phyloP scores from a whole-genome alignment of 2,329 filamentous ascomycete genomes.

The Furcasterigmium sp. region DNA sequence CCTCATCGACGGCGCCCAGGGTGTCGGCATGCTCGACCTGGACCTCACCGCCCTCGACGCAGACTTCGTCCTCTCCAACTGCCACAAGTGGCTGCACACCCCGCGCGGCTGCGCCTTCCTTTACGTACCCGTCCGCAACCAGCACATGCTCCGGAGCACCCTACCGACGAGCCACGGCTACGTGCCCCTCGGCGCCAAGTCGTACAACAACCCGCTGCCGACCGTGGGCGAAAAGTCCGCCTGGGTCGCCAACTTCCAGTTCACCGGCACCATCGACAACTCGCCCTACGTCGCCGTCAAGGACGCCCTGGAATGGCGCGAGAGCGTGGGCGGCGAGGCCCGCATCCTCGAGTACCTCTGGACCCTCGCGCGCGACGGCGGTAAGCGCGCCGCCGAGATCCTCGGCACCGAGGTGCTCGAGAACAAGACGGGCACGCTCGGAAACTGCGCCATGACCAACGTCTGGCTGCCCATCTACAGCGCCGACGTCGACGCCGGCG shows the following conservation, averaged over 20 bases:
- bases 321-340: slow-evolving; percentile 66
- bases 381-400: slow-evolving; percentile 50
- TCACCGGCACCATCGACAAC: slow-evolving; percentile 70
- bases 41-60: slow-evolving; percentile 63
- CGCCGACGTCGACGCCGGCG: slow-evolving; percentile 15
- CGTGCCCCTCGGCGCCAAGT: slow-evolving; percentile 31
- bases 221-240: slow-evolving; percentile 37
- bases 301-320: slow-evolving; percentile 66
- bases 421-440: slow-evolving; percentile 55
- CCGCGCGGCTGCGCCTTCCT: slow-evolving; percentile 78
- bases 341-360: slow-evolving; percentile 60
- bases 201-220: slow-evolving; percentile 35
- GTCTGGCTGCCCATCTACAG: slow-evolving; percentile 61
- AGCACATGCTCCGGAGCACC: slow-evolving; percentile 66
- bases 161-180: slow-evolving; percentile 81
- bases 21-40: slow-evolving; percentile 71
- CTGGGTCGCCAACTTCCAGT: slow-evolving; percentile 71
- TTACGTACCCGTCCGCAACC: slow-evolving; percentile 72
- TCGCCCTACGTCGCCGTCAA: slow-evolving; percentile 67
- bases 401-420: slow-evolving; percentile 71
- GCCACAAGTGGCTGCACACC: slow-evolving; percentile 84
- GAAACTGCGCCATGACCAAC: slow-evolving; percentile 66
- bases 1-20: slow-evolving; percentile 80
- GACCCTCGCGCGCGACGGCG: slow-evolving; percentile 59
- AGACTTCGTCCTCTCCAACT: slow-evolving; percentile 85